These are phyloP conservation scores for Inonotus hispidus DNA, from an alignment of 1,284 basidiomycete species.

Conservation along the genomic window DNA sequence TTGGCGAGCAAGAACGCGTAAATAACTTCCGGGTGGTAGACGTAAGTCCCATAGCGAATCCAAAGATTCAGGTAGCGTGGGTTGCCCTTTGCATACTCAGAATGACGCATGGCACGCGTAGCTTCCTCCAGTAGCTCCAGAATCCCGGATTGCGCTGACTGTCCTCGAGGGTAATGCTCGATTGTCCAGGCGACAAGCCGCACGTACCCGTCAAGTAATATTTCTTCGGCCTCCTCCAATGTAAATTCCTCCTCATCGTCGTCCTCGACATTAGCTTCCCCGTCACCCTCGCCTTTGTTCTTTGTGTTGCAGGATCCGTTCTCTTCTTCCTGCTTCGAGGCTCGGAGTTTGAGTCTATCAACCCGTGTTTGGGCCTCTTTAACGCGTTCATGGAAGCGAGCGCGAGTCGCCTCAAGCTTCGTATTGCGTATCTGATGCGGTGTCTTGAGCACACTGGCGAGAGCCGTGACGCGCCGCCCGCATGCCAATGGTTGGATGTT, in stretches of 20 bases:
- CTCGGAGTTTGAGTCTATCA: not conserved
- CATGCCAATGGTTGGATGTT: conserved; percentile 75
- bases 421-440: conserved; percentile 69
- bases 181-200: conserved; percentile 66
- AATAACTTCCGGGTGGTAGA: conserved; percentile 69
- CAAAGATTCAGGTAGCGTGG: conserved; percentile 88
- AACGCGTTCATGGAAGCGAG: conserved; percentile 49
- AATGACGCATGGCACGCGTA: conserved; percentile 68
- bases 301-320: conserved; percentile 20
- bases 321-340: conserved; percentile 28
- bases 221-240: conserved; percentile 23
- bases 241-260: conserved; percentile 33
- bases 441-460: conserved; percentile 64
- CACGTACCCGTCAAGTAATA: conserved; percentile 48
- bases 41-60: conserved; percentile 84
- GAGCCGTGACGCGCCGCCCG: conserved; percentile 66
- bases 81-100: conserved; percentile 65
- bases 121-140: conserved; percentile 79
- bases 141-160: conserved; percentile 68
- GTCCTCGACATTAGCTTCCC: conserved; percentile 43
- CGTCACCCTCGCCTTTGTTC: conserved; percentile 23
- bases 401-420: conserved; percentile 56
- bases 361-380: conserved; percentile 41
- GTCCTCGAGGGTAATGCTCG: conserved; percentile 61
- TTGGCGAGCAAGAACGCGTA: conserved; percentile 85